Evolutionary conservation across 257 asterid species (phyloP).

Genomic region (Osmanthus fragrans): DNA sequence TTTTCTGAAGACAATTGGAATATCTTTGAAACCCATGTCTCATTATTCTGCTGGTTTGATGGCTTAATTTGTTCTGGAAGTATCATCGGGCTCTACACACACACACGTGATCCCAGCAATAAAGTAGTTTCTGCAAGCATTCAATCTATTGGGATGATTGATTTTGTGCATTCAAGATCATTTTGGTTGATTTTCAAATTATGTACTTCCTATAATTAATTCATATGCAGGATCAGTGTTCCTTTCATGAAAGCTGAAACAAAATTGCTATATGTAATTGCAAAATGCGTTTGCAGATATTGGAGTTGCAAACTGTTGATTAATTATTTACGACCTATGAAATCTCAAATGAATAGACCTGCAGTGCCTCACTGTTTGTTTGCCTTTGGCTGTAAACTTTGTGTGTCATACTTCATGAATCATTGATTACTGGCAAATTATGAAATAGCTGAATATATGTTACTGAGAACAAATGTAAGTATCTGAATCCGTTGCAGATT

Average conservation of each 20-base stretch:
- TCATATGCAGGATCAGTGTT: background rate
- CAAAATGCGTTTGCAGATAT: background rate
- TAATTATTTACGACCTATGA: background rate
- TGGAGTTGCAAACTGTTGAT: background rate
- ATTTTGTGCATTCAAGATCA: background rate
- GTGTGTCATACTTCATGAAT: background rate
- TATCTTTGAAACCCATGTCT: too few species aligned
- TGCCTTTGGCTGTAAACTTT: background rate
- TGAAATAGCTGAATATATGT: conserved; percentile 3
- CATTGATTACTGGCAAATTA: background rate
- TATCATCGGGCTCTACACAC: background rate
- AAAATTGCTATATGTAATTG: too few species aligned
- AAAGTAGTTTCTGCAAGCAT: background rate
- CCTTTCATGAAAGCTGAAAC: background rate
- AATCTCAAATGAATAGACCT: background rate
- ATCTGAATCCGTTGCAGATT: background rate
- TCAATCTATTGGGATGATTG: background rate
- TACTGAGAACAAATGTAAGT: too few species aligned
- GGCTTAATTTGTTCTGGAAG: background rate
- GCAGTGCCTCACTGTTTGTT: background rate
- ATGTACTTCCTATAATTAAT: background rate
- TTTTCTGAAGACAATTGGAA: too few species aligned
- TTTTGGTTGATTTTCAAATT: background rate
- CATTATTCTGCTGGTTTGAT: too few species aligned
- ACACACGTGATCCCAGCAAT: background rate